Evolutionary conservation across 306 rosid genomes (phyloP), one percentile per base, ranked within the genome.

Genomic region (Morella rubra): DNA sequence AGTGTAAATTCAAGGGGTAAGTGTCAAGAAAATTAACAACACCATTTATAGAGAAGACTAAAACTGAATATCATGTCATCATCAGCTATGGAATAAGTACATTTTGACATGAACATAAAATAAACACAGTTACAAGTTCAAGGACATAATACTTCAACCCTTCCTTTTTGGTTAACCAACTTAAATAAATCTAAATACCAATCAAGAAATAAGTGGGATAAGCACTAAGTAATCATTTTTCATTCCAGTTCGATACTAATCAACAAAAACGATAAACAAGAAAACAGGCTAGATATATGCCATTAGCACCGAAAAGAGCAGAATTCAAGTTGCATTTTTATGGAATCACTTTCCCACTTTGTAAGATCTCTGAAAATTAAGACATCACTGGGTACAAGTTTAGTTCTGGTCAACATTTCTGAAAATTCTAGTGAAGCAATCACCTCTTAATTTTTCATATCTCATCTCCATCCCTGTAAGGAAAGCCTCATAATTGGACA

Each of bases 1-100:
- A 59, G 18, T 18, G 83, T 24, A 73, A 62, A 19, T 46, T 66
- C 42, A 84, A 79, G 49, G 77, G 49, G 18, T 58, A 7, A 46
- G 53, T 56, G 75, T 69, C 67, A 56, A 52, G 3, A 51, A 81
- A 71, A 65, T 66, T 41, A 55, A 71, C 67, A 14, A 44, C 64
- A 55, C 44, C 56, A 69, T 14, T 66, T 41, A 42, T n/a, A 66
- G 18, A n/a, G 71, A 66, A 66, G 4, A 54, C 71, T 37, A 50
- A 55, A 44, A 72, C 45, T 59, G 32, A 64, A 46, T 2, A 44
- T 46, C 69, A 62, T 54, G 71, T 24, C 32, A 62, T 73, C 8
- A 69, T 66, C 53, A 24, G 72, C 12, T 9, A 66, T 66, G 7
- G 18, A 32, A 32, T 32, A 32, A 2, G 37, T 32, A 32, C 2